A percentile compares a stretch with the other conserved stretches of the same genome.
Evolutionary conservation across 2,329 filamentous ascomycete genomes (phyloP).

Genomic region (Aspergillus sp.): DNA sequence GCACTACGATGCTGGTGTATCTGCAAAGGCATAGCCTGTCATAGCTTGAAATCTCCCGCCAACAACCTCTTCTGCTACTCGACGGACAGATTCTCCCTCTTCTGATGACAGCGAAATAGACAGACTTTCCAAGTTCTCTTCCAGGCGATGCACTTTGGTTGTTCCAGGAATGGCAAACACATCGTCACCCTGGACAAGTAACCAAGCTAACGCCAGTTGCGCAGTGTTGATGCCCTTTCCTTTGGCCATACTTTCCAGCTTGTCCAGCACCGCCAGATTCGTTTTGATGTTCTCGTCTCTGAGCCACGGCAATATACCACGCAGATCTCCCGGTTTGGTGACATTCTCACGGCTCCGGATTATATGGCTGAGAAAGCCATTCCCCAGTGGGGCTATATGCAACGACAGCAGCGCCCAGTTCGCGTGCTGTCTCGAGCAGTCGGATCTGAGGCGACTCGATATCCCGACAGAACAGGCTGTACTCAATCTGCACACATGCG

Average conservation of each 20-base stretch:
- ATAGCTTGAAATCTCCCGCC: no score
- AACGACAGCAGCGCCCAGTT: slow-evolving; percentile 42
- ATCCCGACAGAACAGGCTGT: slow-evolving; percentile 39
- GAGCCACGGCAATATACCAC: slow-evolving; percentile 46
- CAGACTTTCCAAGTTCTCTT: slow-evolving; percentile 36
- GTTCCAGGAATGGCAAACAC: slow-evolving; percentile 58
- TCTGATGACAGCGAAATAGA: slow-evolving; percentile 11
- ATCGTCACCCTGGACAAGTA: slow-evolving; percentile 56
- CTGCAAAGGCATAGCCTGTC: no score
- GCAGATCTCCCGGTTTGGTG: slow-evolving; percentile 42
- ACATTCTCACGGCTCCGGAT: slow-evolving; percentile 37
- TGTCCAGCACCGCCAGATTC: slow-evolving; percentile 52
- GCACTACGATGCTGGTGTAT: no score
- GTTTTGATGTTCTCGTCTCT: slow-evolving; percentile 50
- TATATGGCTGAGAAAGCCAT: slow-evolving; percentile 27
- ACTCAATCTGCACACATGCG: slow-evolving; percentile 45
- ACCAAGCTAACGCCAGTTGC: slow-evolving; percentile 60
- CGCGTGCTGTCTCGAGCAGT: slow-evolving; percentile 41
- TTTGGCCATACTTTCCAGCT: slow-evolving; percentile 45
- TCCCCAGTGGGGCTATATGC: slow-evolving; percentile 38
- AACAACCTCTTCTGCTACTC: no score
- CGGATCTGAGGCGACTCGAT: slow-evolving; percentile 38
- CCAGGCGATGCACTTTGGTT: slow-evolving; percentile 42
- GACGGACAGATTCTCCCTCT: no score
- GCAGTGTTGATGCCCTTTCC: slow-evolving; percentile 51